Evolutionary conservation across 2,329 filamentous ascomycete genomes (phyloP).

Genomic region (Penicillium digitatum): DNA sequence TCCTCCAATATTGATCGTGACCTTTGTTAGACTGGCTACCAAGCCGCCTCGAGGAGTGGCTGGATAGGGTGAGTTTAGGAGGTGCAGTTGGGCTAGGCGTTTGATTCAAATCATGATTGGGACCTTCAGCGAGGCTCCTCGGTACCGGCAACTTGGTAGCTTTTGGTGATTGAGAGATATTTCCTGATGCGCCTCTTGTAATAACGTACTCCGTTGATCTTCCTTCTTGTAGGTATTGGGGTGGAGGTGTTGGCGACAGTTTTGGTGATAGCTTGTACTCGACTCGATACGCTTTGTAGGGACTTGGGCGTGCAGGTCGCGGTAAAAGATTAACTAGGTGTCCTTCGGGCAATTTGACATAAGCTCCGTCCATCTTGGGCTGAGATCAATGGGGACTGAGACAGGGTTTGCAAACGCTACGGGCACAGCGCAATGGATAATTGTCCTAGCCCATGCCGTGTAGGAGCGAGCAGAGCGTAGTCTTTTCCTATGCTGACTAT

Average conservation of each 20-base stretch:
- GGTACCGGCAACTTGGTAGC: constrained; percentile 31
- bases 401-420: constrained; percentile 13
- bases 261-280: constrained; percentile 11
- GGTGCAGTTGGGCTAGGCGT: constrained; percentile 14
- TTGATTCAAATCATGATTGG: constrained; percentile 14
- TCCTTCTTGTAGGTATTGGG: constrained; percentile 2
- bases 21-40: constrained; percentile 15
- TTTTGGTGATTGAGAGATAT: constrained; percentile 16
- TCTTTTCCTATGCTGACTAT: not conserved
- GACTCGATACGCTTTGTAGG: constrained; percentile 19
- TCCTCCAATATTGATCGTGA: constrained; percentile 31
- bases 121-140: constrained; percentile 19
- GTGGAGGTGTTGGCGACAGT: constrained; percentile 4
- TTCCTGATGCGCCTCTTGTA: constrained; percentile 6
- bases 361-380: constrained; percentile 25
- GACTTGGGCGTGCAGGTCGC: constrained; percentile 15
- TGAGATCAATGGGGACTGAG: not conserved
- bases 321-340: constrained; percentile 31
- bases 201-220: constrained; percentile 9
- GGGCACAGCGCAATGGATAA: constrained; percentile 19
- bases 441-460: constrained; percentile 19
- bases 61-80: constrained; percentile 9
- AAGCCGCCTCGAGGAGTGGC: constrained; percentile 9
- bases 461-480: not conserved
- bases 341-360: constrained; percentile 28